Conservation (phyloP, 2,329 filamentous ascomycete species). For the Colletotrichum ledebouriae region DNA sequence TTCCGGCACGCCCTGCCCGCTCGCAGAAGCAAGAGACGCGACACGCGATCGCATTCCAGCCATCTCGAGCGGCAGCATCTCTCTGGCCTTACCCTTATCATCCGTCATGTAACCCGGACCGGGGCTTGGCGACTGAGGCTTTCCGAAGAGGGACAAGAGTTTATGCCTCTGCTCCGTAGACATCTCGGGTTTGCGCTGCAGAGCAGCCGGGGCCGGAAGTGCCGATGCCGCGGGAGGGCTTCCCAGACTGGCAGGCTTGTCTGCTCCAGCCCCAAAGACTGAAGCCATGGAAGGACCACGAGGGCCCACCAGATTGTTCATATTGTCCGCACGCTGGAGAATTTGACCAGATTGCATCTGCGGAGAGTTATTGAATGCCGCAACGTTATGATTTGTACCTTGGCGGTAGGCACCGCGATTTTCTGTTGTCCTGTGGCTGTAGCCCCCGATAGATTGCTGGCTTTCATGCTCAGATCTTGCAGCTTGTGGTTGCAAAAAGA, state of each 20-base stretch:
- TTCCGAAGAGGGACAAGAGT: conserved; percentile 74
- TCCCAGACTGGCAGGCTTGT: conserved; percentile 44
- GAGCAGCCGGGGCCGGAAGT: conserved; percentile 47
- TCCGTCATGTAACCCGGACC: conserved; percentile 25
- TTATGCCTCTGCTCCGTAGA: conserved; percentile 59
- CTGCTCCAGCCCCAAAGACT: conserved; percentile 17
- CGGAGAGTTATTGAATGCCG: conserved; percentile 12
- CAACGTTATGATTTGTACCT: conserved; percentile 11
- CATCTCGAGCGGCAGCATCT: conserved; percentile 45
- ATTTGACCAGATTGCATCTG: conserved; percentile 25
- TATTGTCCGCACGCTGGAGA: conserved; percentile 25
- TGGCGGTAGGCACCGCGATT: conserved; percentile 16
- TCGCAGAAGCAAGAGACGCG: conserved; percentile 59
- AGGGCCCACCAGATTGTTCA: conserved; percentile 14
- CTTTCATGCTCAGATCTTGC: conserved; percentile 11
- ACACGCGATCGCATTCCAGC: conserved; percentile 53
- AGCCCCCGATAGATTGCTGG: conserved; percentile 7
- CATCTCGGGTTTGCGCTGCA: conserved; percentile 52
- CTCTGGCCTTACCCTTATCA: conserved; percentile 50
- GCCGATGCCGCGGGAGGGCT: conserved; percentile 48
- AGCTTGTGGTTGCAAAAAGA: conserved; percentile 29
- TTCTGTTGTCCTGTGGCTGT: conserved; percentile 22
- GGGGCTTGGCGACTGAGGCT: conserved; percentile 50
- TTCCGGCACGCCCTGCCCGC: conserved; percentile 49
- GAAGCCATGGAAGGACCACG: conserved; percentile 21